phyloP scores from a whole-genome alignment of 177 flowering plant genomes.

The Vitis hybrid region DNA sequence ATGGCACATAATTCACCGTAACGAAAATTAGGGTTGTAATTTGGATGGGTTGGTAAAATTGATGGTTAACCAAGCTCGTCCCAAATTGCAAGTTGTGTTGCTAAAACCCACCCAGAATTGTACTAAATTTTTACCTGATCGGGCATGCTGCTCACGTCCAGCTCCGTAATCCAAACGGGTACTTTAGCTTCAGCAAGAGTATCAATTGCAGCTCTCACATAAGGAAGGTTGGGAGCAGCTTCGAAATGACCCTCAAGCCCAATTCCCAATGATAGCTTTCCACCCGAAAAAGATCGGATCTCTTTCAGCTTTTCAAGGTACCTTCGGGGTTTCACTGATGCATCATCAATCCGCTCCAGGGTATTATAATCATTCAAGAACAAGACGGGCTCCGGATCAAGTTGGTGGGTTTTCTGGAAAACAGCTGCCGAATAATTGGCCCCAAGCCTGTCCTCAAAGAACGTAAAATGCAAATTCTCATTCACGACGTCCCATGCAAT shows the following conservation, averaged over 20 bases:
- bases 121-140: constrained; percentile 16
- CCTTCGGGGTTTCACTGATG: constrained; percentile 20
- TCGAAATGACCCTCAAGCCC: constrained; percentile 52
- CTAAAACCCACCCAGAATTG: too few species aligned
- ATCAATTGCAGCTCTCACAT: constrained; percentile 24
- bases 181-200: constrained; percentile 7
- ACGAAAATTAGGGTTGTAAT: neutral
- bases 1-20: neutral
- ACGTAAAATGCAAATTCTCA: constrained; percentile 42
- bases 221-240: constrained; percentile 16
- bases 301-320: constrained; percentile 33
- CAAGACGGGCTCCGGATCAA: constrained; percentile 22
- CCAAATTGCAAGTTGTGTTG: neutral
- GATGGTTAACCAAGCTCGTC: neutral
- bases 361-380: constrained; percentile 53
- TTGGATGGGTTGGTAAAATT: neutral
- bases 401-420: constrained; percentile 20
- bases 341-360: constrained; percentile 26
- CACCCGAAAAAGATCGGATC: constrained; percentile 5
- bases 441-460: constrained; percentile 35
- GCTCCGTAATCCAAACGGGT: constrained; percentile 32
- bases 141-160: constrained; percentile 7
- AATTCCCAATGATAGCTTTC: constrained; percentile 25
- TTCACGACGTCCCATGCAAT: constrained; percentile 58
- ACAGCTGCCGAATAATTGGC: constrained; percentile 11